Conservation (phyloP, 371 early-diverging fungal genomes). For the Mortierella sp. region DNA sequence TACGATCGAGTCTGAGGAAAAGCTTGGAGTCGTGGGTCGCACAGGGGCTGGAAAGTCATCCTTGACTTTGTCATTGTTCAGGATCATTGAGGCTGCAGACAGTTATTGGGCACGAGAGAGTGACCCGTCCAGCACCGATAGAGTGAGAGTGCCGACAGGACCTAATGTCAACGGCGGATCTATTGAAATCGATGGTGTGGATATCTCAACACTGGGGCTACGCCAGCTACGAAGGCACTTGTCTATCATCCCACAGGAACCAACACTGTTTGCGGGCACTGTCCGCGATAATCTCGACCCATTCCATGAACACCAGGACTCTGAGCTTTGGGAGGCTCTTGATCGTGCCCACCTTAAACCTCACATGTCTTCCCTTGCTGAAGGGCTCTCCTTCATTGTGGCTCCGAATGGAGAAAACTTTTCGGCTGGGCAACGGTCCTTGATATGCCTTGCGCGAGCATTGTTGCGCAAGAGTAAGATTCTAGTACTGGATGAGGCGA, state of each 20-base stretch:
- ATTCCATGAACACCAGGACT: conserved; percentile 68
- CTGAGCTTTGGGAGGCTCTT: conserved; percentile 78
- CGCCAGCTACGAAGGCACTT: conserved; percentile 36
- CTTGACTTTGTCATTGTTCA: conserved; percentile 88
- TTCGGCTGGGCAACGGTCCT: no score
- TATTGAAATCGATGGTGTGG: conserved; percentile 70
- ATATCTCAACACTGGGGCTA: conserved; percentile 63
- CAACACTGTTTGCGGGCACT: conserved; percentile 83
- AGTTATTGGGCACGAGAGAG: conserved; percentile 54
- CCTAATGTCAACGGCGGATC: conserved; percentile 32
- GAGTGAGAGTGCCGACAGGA: conserved; percentile 53
- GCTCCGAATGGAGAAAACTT: conserved; percentile 61
- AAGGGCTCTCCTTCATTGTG: conserved; percentile 73
- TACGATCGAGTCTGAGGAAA: conserved; percentile 71
- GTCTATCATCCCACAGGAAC: conserved; percentile 94
- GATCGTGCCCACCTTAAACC: conserved; percentile 67
- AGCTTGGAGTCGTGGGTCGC: conserved; percentile 91
- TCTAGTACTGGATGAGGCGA: conserved; percentile 92
- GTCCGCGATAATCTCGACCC: conserved; percentile 74
- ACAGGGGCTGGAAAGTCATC: conserved; percentile 96
- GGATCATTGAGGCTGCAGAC: conserved; percentile 85
- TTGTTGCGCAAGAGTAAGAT: no score
- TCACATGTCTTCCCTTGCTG: conserved; percentile 64
- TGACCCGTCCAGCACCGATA: conserved; percentile 33
- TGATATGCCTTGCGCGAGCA: no score